A percentile compares a stretch with the other conserved stretches of the same genome.
Evolutionary conservation across 768 basidiomycete species (phyloP).

Genomic region (Cystofilobasidium capitatum): DNA sequence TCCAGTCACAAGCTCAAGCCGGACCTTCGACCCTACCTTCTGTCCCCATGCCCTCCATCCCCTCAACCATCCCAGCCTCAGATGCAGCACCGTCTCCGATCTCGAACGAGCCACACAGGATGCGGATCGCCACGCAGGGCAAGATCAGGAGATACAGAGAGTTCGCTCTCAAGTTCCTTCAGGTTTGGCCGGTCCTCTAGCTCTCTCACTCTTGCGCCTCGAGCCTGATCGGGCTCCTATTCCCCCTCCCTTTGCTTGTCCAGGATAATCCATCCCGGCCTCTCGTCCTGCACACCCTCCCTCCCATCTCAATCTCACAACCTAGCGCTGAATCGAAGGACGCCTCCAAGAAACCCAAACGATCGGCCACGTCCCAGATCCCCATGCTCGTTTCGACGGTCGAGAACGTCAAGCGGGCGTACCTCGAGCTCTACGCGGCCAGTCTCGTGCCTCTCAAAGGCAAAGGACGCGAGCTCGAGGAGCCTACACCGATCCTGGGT

Average conservation of each 20-base stretch:
- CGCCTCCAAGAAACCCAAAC: not conserved
- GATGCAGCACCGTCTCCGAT: not conserved
- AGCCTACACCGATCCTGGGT: not conserved
- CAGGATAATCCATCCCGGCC: constrained; percentile 19
- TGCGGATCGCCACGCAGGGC: constrained; percentile 52
- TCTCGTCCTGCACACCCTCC: constrained; percentile 20
- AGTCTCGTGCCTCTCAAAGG: not conserved
- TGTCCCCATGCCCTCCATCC: no score
- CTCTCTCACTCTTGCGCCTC: not conserved
- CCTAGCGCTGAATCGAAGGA: not conserved
- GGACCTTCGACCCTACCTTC: no score
- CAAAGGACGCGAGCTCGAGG: not conserved
- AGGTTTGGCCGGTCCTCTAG: constrained; percentile 39
- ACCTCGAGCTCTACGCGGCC: not conserved
- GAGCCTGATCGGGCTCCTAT: not conserved
- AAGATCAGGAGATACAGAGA: constrained; percentile 51
- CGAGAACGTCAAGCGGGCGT: constrained; percentile 21
- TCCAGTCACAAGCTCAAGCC: no score
- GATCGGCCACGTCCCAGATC: not conserved
- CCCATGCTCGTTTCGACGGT: constrained; percentile 15
- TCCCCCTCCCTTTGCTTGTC: not conserved
- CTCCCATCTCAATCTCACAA: not conserved
- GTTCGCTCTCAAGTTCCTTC: constrained; percentile 49
- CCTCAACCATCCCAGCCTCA: no score
- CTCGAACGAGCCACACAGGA: constrained; percentile 48